Base-by-base conservation (phyloP, 805 yeast species). In the Yarrowia bubula region DNA sequence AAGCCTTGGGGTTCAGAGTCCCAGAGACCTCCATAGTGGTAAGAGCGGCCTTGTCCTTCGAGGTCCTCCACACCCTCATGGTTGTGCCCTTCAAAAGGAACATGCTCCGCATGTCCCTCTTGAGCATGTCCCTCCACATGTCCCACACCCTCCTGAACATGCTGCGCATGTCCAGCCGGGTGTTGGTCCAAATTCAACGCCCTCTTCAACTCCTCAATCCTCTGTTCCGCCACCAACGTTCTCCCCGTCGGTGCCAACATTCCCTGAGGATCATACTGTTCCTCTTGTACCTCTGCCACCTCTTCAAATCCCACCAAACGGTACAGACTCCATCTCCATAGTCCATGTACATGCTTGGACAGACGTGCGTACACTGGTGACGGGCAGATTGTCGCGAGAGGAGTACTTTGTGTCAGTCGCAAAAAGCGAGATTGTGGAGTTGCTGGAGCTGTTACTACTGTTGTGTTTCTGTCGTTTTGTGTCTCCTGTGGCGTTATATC, bases 281-380 rank as follows among this genome's bases (percentile, higher is more conserved):
- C 15, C 22, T 35, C 13, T 8, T 31, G 28, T n/a, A 22, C 28
- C 28, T 48, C 39, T 0, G 31, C 10, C 15, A 17, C 39, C 14
- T 48, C 41, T 13, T 13, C 41, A 4, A 11, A 13, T 0, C 44
- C 37, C 11, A 51, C 44, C 14, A 51, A 10, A 1, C 38, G 44
- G 22, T 38, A 51, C 35, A 51, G 18, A 9, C 43, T 37, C 58
- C 58, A 51, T 28, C 60, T 22, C 60, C 44, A 51, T 3, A 38
- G 37, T n/a, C 44, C 60, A 17, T 33, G 39, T 10, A 22, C 60
- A 22, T 51, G 43, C 11, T 28, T 9, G 8, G 60, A 51, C 28
- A 51, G 44, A 4, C 60, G 44, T 9, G 60, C 60, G 44, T 51
- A 15, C 13, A 51, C 60, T 1, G 60, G 44, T 3, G 60, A 38